Evolutionary conservation across 495 filamentous ascomycete genomes (phyloP).

Genomic region (Penicillium maclennaniae): DNA sequence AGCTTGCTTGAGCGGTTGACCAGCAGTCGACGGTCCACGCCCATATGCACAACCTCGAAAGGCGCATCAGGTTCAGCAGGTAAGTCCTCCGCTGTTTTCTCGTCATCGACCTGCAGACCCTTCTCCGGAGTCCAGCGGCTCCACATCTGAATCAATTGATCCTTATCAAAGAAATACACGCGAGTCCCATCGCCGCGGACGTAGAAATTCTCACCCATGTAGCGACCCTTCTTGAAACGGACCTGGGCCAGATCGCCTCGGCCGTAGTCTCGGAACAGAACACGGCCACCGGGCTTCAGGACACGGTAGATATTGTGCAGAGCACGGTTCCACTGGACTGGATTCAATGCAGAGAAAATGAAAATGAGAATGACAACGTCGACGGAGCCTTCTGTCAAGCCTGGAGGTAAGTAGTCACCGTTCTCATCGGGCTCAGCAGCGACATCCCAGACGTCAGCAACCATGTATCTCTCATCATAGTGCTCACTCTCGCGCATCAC

Average conservation of each 20-base stretch:
- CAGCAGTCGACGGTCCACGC: constrained; percentile 77
- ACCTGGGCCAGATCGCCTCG: constrained; percentile 94
- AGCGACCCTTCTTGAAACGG: constrained; percentile 88
- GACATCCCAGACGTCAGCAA: constrained; percentile 91
- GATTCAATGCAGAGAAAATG: constrained; percentile 89
- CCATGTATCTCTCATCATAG: constrained; percentile 61
- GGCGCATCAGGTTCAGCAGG: constrained; percentile 17
- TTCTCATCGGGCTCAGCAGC: constrained; percentile 47
- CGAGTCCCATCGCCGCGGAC: constrained; percentile 91
- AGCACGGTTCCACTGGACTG: constrained; percentile 77
- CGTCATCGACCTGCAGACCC: constrained; percentile 24
- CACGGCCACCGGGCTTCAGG: constrained; percentile 82
- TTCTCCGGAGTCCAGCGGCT: constrained; percentile 45
- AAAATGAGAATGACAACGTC: constrained; percentile 94
- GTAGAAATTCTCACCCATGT: constrained; percentile 94
- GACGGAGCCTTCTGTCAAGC: constrained; percentile 67
- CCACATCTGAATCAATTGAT: constrained; percentile 80
- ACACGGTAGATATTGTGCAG: constrained; percentile 75
- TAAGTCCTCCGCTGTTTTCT: constrained; percentile 10
- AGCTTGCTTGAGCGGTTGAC: constrained; percentile 86
- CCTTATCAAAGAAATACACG: constrained; percentile 93
- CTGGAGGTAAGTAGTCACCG: constrained; percentile 59
- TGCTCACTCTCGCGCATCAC: constrained; percentile 72
- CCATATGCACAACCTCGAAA: constrained; percentile 74
- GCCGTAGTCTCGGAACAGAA: constrained; percentile 94